A percentile compares a stretch with the other conserved stretches of the same genome.
These are phyloP conservation scores for Phytophthora megakarya DNA, from an alignment of 352 stramenopile genomes.

Conservation along the genomic window DNA sequence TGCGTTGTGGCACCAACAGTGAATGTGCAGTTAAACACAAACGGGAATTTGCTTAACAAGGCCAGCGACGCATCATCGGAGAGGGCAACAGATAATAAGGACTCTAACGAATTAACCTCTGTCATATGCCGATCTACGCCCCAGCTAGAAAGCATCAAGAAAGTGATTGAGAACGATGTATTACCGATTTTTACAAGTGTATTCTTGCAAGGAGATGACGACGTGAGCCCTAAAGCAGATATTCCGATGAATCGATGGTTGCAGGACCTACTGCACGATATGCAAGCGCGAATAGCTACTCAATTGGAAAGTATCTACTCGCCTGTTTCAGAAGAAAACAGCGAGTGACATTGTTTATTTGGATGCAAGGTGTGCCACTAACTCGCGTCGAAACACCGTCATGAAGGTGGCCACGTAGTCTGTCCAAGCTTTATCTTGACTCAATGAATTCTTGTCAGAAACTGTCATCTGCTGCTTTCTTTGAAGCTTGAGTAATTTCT, in stretches of 20 bases:
- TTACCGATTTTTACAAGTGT: constrained; percentile 63
- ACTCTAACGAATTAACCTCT: not conserved
- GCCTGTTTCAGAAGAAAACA: not conserved
- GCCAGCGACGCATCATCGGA: not conserved
- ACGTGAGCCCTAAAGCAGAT: constrained; percentile 26
- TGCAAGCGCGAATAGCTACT: constrained; percentile 70
- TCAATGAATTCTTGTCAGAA: not conserved
- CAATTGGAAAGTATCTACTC: constrained; percentile 57
- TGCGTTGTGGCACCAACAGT: constrained; percentile 85
- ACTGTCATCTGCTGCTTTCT: constrained; percentile 12
- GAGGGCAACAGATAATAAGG: not conserved
- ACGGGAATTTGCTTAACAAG: constrained; percentile 14
- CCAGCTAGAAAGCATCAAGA: constrained; percentile 50
- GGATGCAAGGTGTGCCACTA: constrained; percentile 14
- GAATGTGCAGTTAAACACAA: constrained; percentile 73
- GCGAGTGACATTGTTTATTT: constrained; percentile 21
- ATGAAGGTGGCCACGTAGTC: constrained; percentile 28
- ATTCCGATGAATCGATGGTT: constrained; percentile 58
- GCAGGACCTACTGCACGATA: constrained; percentile 62
- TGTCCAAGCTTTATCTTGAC: constrained; percentile 24
- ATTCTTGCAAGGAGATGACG: constrained; percentile 47
- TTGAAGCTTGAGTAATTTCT: constrained; percentile 22
- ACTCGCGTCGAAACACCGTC: constrained; percentile 26
- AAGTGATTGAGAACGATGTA: constrained; percentile 68
- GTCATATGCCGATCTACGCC: constrained; percentile 36